These are phyloP conservation scores for Nemania diffusa DNA, from an alignment of 2,329 filamentous ascomycete genomes.

Conservation along the genomic window DNA sequence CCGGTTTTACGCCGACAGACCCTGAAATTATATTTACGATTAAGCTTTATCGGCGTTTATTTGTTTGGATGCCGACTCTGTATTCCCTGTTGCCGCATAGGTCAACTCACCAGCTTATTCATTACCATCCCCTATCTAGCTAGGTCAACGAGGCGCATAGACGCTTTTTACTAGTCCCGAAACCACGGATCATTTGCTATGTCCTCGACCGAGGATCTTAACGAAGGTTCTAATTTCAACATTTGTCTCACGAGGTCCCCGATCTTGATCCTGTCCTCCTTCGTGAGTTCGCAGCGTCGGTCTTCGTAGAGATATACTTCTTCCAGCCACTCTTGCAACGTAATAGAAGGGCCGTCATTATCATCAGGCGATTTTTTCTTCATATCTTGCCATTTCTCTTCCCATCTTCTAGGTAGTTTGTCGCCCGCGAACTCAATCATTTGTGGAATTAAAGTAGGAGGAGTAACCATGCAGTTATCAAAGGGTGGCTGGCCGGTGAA, in stretches of 20 bases:
- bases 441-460: not conserved
- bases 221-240: slow-evolving; percentile 11
- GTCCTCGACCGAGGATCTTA: slow-evolving; percentile 7
- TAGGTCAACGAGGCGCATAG: too few relatives aligned
- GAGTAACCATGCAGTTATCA: slow-evolving; percentile 4
- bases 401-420: slow-evolving; percentile 22
- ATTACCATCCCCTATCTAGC: too few relatives aligned
- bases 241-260: slow-evolving; percentile 3
- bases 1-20: too few relatives aligned
- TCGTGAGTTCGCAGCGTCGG: not conserved
- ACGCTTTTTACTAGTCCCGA: too few relatives aligned
- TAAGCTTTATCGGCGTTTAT: too few relatives aligned
- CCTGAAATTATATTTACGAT: too few relatives aligned
- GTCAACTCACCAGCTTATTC: too few relatives aligned
- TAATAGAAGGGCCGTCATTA: not conserved
- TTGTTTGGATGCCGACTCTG: too few relatives aligned
- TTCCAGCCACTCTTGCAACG: slow-evolving; percentile 17
- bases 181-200: slow-evolving; percentile 3
- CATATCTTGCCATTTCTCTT: slow-evolving; percentile 13
- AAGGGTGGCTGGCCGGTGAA: slow-evolving; percentile 18
- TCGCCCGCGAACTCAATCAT: slow-evolving; percentile 13
- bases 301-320: slow-evolving; percentile 17
- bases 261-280: slow-evolving; percentile 7
- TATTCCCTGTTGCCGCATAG: too few relatives aligned
- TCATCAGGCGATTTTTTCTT: not conserved